Base-by-base conservation (phyloP, 2,329 filamentous ascomycete species). In the Aspergillus oerlinghausenensis region DNA sequence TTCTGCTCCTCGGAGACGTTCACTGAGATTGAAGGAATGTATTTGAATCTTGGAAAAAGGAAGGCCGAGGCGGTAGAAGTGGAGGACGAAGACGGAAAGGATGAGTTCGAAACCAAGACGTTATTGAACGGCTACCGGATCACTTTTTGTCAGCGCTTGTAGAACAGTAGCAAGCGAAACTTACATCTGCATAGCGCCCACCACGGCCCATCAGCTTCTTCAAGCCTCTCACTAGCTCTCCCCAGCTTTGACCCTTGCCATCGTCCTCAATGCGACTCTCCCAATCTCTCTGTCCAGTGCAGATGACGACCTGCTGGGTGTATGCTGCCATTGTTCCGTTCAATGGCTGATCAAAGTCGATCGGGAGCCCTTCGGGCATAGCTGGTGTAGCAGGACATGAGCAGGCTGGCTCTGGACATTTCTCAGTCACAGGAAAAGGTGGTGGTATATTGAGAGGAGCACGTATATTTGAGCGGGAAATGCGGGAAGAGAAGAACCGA, bases 241-340 rank as follows among this genome's bases (percentile, higher is more conserved):
- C 76, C 75, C 75, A 79, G 14, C 73, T 74, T 26, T 78, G 70
- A 2, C 75, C 70, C 35, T 74, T 70, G 17, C 87, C 84, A 58
- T 95, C 91, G 49, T 96, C 87, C 70, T 96, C 92, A 60, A 97
- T 95, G 56, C 84, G 84, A 67, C 88, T 92, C 28, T 81, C 79
- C 92, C 92, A 97, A 75, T 96, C 89, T 29, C 81, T 76, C 59
- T 85, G 84, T 4, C 90, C 92, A 0, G 92, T 96, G 60, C 88
- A 92, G 14, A 97, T 80, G 9, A 97, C 74, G 3, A 97, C 83
- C 65, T 97, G 92, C 73, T 95, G 88, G 1, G 86, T 81, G 70
- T 96, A 96, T 1, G 82, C 79, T 1, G 88, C 80, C 75, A 96
- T 92, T 5, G 88, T 88, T 11, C 89, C 89, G 68, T 89, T 87